These are phyloP conservation scores for Trametes versicolor DNA, from an alignment of 1,284 basidiomycete species.

Conservation along the genomic window DNA sequence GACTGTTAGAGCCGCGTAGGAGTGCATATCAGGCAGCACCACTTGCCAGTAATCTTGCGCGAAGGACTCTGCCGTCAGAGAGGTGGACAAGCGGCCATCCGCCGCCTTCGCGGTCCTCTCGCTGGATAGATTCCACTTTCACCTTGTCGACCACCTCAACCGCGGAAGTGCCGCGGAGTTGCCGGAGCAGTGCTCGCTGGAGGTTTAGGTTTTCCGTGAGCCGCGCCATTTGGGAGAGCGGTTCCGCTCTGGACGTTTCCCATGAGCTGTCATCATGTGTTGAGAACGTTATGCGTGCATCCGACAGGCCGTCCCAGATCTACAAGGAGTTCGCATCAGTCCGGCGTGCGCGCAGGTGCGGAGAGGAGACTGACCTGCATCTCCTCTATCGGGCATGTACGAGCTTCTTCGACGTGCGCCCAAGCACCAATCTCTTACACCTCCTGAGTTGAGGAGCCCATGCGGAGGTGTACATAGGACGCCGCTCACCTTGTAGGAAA, in stretches of 20 bases:
- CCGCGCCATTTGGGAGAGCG: constrained; percentile 66
- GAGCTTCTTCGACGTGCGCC: constrained; percentile 75
- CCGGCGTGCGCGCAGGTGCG: neutral
- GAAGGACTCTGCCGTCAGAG: constrained; percentile 67
- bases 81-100: constrained; percentile 83
- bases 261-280: constrained; percentile 55
- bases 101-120: constrained; percentile 55
- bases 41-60: constrained; percentile 78
- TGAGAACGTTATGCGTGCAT: constrained; percentile 80
- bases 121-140: constrained; percentile 71
- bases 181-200: constrained; percentile 80
- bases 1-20: constrained; percentile 17
- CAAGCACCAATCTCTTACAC: constrained; percentile 83
- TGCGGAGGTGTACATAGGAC: neutral
- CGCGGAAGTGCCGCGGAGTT: constrained; percentile 54
- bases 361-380: constrained; percentile 72
- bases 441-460: constrained; percentile 2
- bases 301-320: constrained; percentile 92
- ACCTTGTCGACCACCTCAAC: constrained; percentile 72
- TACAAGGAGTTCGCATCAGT: constrained; percentile 41
- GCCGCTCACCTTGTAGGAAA: constrained; percentile 75
- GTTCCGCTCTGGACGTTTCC: constrained; percentile 43
- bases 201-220: constrained; percentile 93
- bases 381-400: constrained; percentile 81
- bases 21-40: neutral